Base-by-base conservation (phyloP, 2,329 filamentous ascomycete genomes). In the Hymenoscyphus fructigenus region DNA sequence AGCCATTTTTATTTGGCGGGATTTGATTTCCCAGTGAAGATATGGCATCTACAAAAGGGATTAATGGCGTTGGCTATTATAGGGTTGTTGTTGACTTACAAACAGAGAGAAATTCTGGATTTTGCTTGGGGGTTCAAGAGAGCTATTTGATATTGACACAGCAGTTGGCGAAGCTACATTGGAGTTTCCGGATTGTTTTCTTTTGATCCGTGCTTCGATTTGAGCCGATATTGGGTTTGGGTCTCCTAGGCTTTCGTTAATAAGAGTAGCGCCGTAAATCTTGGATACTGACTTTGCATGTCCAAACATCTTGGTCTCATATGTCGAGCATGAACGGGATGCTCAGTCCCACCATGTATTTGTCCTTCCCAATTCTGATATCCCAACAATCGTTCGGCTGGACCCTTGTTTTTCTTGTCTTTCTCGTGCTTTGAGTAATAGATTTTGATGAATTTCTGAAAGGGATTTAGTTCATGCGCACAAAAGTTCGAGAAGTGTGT, bases 11-110 rank as follows among this genome's bases (percentile, higher is more conserved):
- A 26, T 41, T 60, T 63, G 57, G 17, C 61, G 38, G 12, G 57
- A 64, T 32, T 72, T 65, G 20, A 68, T 73, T 61, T 73, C 72
- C 73, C 73, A 74, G 44, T 74, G 72, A 6, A 75, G 62, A 57
- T 73, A 73, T 17, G 72, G 72, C 61, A 74, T 62, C 66, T 62
- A 15, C n/a, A 14, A 6, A 15, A 17, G 14, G 15, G 28, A 6
- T 47, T 20, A 47, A 23, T 3, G 7, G 17, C 5, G 5, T n/a
- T 5, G 4, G 1, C 5, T 3, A 20, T 20, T 23, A n/a, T 5
- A 1, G 5, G 9, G 41, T n/a, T 15, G 2, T 1, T 17, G 1
- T 10, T 17, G 32, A 41, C 53, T 20, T 38, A 32, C 50, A 12
- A 47, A 58, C 6, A 59, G 23, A 26, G 57, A 9, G 36, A 57